Base-by-base conservation (phyloP, 768 basidiomycete species). In the Boletus rubroflammeus region DNA sequence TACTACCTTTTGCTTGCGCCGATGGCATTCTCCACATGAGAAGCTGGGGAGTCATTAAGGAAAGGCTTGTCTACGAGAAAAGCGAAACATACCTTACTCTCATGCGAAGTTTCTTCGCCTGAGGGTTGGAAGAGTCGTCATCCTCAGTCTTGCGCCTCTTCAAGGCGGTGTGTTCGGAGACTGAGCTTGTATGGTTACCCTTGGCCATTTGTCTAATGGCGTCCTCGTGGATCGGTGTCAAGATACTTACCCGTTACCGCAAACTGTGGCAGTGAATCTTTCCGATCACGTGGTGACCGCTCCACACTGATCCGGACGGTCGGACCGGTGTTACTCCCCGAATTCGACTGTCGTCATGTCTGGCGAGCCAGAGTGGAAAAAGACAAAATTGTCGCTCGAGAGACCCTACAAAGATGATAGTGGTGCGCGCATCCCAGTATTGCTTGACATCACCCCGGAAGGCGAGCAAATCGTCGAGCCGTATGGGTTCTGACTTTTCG, bases 21-120 rank as follows among this genome's bases (percentile, higher is more conserved):
- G 82, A 73, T 93, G 91, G 59, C 91, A 93, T 73, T 93, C 90
- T 17, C 88, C 88, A 53, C 90, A 91, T 9, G 89, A 90, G 61
- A 90, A 91, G 70, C 88, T 90, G 63, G 7, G 42, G 50, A 43
- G 14, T 49, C 21, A 17, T 23, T 63, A 53, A 59, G 36, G 34
- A 51, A 54, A 32, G 23, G 38, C 6, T 25, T 31, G 29, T 52
- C 46, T 19, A 36, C 28, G 50, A 44, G 52, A 50, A 34, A 45
- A 54, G n/a, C 23, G 35, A 44, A 47, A 55, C 76, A 47, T 66
- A 86, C 89, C 89, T 91, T 60, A 91, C 89, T 73, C 89, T 76
- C 28, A 84, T 88, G 54, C 89, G 67, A 21, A 73, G 72, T 66
- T 86, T 91, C 75, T 90, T 91, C 7, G 76, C 67, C 21, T 77